Evolutionary conservation across 129 eudicot species (phyloP).

Genomic region (Centella asiatica): DNA sequence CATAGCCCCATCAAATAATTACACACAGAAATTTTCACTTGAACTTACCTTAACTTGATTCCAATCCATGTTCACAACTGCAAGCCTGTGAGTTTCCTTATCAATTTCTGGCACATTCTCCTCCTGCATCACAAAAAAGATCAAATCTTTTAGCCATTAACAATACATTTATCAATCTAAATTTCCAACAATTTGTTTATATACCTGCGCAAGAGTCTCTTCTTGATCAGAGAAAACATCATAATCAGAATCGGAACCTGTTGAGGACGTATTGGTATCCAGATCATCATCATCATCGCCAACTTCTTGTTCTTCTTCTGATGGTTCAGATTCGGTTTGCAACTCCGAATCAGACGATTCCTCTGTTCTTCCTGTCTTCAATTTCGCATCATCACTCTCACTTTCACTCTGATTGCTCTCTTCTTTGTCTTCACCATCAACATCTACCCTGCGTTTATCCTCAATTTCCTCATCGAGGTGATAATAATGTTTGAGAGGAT

Average conservation of each 20-base stretch:
- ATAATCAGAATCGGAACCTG: slow-evolving; percentile 51
- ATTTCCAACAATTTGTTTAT: neutral
- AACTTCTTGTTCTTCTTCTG: slow-evolving; percentile 23
- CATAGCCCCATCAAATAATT: too few relatives aligned
- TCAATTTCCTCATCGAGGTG: slow-evolving; percentile 29
- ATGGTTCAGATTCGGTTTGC: slow-evolving; percentile 18
- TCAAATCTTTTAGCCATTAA: neutral
- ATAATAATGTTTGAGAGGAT: slow-evolving; percentile 50
- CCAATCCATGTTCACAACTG: slow-evolving; percentile 88
- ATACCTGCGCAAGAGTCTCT: slow-evolving; percentile 24
- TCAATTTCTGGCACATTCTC: slow-evolving; percentile 82
- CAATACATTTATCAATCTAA: neutral
- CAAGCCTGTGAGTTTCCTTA: slow-evolving; percentile 74
- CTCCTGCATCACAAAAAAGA: slow-evolving; percentile 32
- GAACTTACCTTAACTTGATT: slow-evolving; percentile 62
- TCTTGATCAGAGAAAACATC: slow-evolving; percentile 41
- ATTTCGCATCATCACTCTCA: slow-evolving; percentile 1
- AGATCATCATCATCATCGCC: slow-evolving; percentile 21
- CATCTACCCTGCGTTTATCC: slow-evolving; percentile 1
- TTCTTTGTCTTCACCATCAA: slow-evolving; percentile 12
- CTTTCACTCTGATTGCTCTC: slow-evolving; percentile 12
- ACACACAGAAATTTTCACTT: neutral
- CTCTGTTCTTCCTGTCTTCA: slow-evolving; percentile 11
- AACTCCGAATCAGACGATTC: slow-evolving; percentile 10
- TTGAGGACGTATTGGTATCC: slow-evolving; percentile 22